Evolutionary conservation across 371 early-diverging fungal genomes (phyloP).

Genomic region (Mortierella sp.): DNA sequence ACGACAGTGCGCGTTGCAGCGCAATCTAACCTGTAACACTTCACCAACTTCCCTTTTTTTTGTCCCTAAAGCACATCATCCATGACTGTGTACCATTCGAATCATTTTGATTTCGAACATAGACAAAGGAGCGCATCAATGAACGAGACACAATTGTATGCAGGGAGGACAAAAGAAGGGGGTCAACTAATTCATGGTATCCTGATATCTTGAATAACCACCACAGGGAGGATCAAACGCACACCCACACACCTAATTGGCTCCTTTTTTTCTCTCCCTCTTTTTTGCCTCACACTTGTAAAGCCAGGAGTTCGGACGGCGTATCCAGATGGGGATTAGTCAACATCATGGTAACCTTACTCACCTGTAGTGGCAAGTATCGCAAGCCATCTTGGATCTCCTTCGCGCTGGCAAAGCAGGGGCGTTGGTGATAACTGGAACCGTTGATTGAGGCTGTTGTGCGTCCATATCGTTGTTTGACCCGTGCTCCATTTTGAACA

Average conservation of each 20-base stretch:
- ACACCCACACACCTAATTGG: not conserved
- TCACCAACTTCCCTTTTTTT: no score
- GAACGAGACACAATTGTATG: conserved; percentile 5
- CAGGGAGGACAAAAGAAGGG: conserved; percentile 9
- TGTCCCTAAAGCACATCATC: no score
- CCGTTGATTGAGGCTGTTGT: not conserved
- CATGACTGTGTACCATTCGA: no score
- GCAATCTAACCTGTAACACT: not conserved
- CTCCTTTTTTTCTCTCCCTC: conserved; percentile 1
- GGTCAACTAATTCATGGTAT: not conserved
- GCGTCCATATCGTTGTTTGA: not conserved
- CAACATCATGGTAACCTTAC: not conserved
- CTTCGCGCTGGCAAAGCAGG: conserved; percentile 6
- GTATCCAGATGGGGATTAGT: no score
- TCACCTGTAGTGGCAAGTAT: conserved; percentile 51
- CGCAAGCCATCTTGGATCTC: conserved; percentile 52
- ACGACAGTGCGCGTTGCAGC: not conserved
- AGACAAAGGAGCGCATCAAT: not conserved
- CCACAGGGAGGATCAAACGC: not conserved
- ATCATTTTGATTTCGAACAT: no score
- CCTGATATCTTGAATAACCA: not conserved
- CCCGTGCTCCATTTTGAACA: conserved; percentile 4
- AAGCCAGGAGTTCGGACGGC: no score
- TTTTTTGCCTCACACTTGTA: not conserved
- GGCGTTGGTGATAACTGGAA: not conserved